Base-by-base conservation (phyloP, 495 filamentous ascomycete genomes). In the Cercophora scortea region DNA sequence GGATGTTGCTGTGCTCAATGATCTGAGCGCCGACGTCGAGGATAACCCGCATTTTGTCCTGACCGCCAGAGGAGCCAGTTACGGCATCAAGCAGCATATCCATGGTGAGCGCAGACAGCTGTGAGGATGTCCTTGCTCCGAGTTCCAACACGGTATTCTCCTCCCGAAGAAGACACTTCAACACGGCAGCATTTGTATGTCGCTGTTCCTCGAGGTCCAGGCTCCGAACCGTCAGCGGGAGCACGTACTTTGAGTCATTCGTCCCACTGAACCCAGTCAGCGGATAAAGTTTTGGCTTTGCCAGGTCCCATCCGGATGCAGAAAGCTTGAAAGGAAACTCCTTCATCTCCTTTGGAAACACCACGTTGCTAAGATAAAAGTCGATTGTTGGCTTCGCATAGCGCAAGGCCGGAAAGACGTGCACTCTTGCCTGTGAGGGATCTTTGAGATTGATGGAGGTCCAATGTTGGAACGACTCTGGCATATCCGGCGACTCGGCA, bases 21-120 rank as follows among this genome's bases (percentile, higher is more conserved):
- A 90, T 80, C 57, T 88, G 85, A 0, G 86, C 88, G 0, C 87
- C 86, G 0, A 86, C 84, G 59, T 92, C 86, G 0, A 90, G 70
- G 12, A 91, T 79, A 0, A 91, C 84, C 9, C 69, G 72, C 7
- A 73, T 65, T n/a, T n/a, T n/a, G 25, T 25, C 5, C 25, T 25
- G 25, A 0, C 66, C 32, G 38, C 78, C 62, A 1, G 17, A 42
- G 2, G 25, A 25, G 5, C 25, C 25, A 1, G 58, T 62, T 0
- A 83, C 69, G 32, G 69, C 66, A 4, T 69, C 44, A 0, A 89
- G 58, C 0, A 88, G 57, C 12, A 53, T 47, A 7, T 79, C 62
- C 0, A 76, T 75, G 0, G 50, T 60, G 36, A 60, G 32, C 0
- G 68, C 61, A 0, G 35, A 18, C 1, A 49, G 47, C 0, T 40